A percentile compares a stretch with the other conserved stretches of the same genome.
These are phyloP conservation scores for Ophiocordyceps australis DNA, from an alignment of 2,329 filamentous ascomycete species.

Conservation along the genomic window DNA sequence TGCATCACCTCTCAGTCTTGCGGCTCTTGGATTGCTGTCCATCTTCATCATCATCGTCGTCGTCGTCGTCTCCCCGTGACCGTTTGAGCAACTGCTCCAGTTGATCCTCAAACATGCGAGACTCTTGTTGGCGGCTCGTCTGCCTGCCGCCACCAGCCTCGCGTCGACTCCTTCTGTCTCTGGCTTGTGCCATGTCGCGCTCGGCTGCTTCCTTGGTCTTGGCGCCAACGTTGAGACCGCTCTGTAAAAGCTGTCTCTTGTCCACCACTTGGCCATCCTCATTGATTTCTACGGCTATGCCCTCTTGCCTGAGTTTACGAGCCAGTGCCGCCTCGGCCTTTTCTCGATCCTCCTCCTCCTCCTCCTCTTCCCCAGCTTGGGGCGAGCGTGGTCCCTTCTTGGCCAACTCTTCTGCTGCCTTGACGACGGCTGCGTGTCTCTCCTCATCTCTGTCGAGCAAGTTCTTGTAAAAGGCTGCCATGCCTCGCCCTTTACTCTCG, in stretches of 20 bases:
- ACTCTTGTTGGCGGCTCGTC: constrained; percentile 58
- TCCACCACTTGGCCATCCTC: constrained; percentile 74
- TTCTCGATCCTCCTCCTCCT: constrained; percentile 24
- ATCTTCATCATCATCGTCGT: constrained; percentile 42
- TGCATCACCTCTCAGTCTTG: constrained; percentile 65
- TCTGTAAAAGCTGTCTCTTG: constrained; percentile 60
- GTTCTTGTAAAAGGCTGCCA: constrained; percentile 63
- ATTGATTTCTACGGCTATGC: constrained; percentile 47
- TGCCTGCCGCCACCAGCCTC: constrained; percentile 43
- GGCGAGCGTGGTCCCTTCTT: constrained; percentile 17
- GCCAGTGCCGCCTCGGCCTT: constrained; percentile 47
- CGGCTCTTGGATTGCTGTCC: constrained; percentile 54
- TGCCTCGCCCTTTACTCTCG: constrained; percentile 46
- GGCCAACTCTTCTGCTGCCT: constrained; percentile 40
- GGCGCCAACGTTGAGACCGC: constrained; percentile 55
- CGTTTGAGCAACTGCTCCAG: constrained; percentile 57
- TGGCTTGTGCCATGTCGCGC: constrained; percentile 16
- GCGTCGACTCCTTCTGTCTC: too few species aligned
- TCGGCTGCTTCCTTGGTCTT: constrained; percentile 34
- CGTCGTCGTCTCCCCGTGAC: constrained; percentile 47
- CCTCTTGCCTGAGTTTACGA: constrained; percentile 45
- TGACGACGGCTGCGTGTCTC: constrained; percentile 50
- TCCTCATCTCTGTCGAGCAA: constrained; percentile 54
- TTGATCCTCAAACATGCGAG: constrained; percentile 62
- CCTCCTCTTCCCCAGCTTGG: constrained; percentile 10